Base-by-base conservation (phyloP, 2,329 filamentous ascomycete species). In the Epichloe baconii region DNA sequence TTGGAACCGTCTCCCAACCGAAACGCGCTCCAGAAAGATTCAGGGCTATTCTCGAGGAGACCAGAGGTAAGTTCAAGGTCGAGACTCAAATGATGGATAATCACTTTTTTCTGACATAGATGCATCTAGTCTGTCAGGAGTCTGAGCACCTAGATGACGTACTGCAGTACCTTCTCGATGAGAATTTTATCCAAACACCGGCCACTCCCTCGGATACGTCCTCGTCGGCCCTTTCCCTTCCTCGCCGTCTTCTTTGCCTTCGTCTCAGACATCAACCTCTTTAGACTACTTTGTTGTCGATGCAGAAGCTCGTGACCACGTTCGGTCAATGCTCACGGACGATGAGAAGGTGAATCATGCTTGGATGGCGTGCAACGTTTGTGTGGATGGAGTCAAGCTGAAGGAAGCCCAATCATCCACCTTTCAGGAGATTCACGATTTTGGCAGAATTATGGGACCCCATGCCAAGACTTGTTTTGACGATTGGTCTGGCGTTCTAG, bases 381-480 rank as follows among this genome's bases (percentile, higher is more conserved):
- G 60, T 44, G 56, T 57, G 11, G 55, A 60, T 36, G 56, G 56
- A 15, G 58, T 62, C 40, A 56, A 52, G 35, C 44, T 53, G 17
- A 54, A 54, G 4, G 55, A 58, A n/a, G 48, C 53, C 5, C 49
- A 56, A 31, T 58, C 59, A 3, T 49, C 52, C 2, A 56, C 53
- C 6, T 48, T 61, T 15, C 54, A 50, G 5, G 54, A 61, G 48
- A 57, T 61, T 6, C 58, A 61, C 19, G 57, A 56, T 10, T 61
- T 61, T 50, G 56, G 54, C 12, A 56, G 58, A 21, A 53, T 60
- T 43, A 60, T 62, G 53, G 58, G 55, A n/a, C 59, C 59, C 6
- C 60, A 62, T 48, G 60, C 58, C 44, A 59, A 59, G 40, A 50
- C 56, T 15, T 62, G 60, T 45, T 62, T 57, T 42, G 57, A 60